Percentiles rank a stretch among this genome's conserved stretches.
Conservation (phyloP, 2,329 filamentous ascomycete species). For the Chrysoporthe austroafricana region DNA sequence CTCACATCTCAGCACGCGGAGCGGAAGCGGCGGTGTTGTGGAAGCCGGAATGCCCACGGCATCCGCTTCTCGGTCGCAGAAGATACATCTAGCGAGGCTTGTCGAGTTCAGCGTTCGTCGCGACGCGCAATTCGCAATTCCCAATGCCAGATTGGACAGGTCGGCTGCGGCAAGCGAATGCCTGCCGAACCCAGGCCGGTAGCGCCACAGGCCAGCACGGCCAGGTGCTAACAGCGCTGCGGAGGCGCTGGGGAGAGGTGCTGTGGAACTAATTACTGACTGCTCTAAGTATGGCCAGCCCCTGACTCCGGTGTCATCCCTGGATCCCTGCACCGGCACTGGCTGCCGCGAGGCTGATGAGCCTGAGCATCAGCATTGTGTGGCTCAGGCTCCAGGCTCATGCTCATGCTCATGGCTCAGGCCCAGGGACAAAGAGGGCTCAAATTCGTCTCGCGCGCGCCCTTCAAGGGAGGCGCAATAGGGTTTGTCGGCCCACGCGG, state of each 20-base stretch:
- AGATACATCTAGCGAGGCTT: constrained; percentile 13
- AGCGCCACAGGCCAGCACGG: no score
- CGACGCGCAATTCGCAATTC: constrained; percentile 18
- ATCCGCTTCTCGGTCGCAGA: neutral
- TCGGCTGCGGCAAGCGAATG: neutral
- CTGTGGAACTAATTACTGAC: no score
- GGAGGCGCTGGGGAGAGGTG: neutral
- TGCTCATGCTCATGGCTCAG: neutral
- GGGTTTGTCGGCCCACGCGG: neutral
- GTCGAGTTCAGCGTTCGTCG: neutral
- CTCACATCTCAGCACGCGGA: constrained; percentile 20
- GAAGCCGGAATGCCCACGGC: constrained; percentile 14
- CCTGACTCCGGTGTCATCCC: neutral
- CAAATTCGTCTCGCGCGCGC: neutral
- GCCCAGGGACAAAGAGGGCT: neutral
- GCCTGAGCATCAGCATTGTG: neutral
- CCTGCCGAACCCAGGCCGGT: neutral
- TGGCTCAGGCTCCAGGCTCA: no score
- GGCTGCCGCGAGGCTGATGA: neutral
- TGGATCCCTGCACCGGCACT: neutral
- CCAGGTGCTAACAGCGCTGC: neutral
- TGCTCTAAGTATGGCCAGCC: neutral
- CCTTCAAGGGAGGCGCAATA: constrained; percentile 3
- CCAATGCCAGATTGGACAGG: neutral
- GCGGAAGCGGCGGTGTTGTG: constrained; percentile 7